Conservation (phyloP, 805 yeast species). For the Metschnikowia sp. region DNA sequence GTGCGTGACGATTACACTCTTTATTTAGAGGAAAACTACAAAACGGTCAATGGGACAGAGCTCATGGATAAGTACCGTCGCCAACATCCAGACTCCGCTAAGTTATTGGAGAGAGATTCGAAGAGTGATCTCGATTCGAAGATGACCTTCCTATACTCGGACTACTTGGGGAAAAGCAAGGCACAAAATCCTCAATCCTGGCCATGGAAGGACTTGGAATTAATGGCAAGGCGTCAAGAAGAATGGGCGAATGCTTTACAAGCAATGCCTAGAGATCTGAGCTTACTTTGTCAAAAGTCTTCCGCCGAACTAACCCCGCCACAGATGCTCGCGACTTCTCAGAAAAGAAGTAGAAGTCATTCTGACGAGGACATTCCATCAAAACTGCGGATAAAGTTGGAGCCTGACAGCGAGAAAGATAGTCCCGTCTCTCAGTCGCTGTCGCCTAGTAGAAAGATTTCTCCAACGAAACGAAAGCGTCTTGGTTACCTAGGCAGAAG, state of each 20-base stretch:
- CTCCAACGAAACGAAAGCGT: slow-evolving; percentile 9
- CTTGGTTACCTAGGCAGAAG: slow-evolving; percentile 9
- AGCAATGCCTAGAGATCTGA: no score
- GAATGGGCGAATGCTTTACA: background rate
- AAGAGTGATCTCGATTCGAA: background rate
- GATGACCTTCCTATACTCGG: background rate
- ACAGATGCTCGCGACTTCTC: no score
- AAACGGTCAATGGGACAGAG: slow-evolving; percentile 32
- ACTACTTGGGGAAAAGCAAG: background rate
- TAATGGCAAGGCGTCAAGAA: slow-evolving; percentile 1
- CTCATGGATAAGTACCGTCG: slow-evolving; percentile 27
- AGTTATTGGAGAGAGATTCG: slow-evolving; percentile 1
- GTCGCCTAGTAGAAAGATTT: background rate
- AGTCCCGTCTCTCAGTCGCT: background rate
- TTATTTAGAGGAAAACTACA: slow-evolving; percentile 34
- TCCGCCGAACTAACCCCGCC: no score
- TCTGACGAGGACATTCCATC: background rate
- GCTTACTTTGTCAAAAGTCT: no score
- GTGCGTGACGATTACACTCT: slow-evolving; percentile 31
- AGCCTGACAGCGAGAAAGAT: background rate
- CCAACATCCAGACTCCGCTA: slow-evolving; percentile 13
- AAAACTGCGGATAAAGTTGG: background rate
- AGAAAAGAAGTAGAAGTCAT: slow-evolving; percentile 1
- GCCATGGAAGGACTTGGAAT: background rate
- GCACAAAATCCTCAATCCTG: background rate